Evolutionary conservation across 2,329 filamentous ascomycete species (phyloP).

Genomic region (Cercospora sesami): DNA sequence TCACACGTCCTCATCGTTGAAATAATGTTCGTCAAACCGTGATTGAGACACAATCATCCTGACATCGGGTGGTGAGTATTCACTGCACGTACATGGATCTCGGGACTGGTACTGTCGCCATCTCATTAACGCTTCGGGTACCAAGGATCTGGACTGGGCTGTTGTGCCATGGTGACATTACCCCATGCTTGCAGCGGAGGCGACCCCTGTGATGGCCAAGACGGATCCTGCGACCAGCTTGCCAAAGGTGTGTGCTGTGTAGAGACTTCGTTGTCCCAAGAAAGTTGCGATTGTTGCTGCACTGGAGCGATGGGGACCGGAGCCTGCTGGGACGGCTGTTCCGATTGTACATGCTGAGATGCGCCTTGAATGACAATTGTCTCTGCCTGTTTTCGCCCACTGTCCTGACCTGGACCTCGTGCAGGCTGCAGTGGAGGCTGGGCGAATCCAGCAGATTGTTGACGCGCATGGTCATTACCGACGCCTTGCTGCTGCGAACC

Average conservation of each 20-base stretch:
- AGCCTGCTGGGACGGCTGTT: background rate
- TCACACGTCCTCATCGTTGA: background rate
- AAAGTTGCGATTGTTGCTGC: background rate
- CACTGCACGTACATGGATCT: background rate
- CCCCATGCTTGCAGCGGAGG: constrained; percentile 20
- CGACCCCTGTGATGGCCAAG: constrained; percentile 2
- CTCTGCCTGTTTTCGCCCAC: background rate
- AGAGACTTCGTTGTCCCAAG: background rate
- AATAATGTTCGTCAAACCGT: background rate
- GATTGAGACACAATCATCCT: background rate
- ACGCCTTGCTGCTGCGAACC: background rate
- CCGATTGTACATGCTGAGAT: background rate
- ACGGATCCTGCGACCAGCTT: constrained; percentile 8
- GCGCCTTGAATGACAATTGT: background rate
- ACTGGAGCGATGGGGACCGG: background rate
- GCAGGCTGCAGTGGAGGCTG: background rate
- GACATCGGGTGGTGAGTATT: background rate
- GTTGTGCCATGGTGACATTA: constrained; percentile 18
- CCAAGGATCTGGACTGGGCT: constrained; percentile 33
- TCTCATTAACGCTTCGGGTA: constrained; percentile 26
- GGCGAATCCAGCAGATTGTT: background rate
- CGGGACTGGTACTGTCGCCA: background rate
- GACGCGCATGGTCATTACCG: background rate
- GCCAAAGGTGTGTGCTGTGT: background rate
- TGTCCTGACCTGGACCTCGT: background rate